Base-by-base conservation (phyloP, 1,284 basidiomycete species). In the Tilletiopsis washingtonensis region DNA sequence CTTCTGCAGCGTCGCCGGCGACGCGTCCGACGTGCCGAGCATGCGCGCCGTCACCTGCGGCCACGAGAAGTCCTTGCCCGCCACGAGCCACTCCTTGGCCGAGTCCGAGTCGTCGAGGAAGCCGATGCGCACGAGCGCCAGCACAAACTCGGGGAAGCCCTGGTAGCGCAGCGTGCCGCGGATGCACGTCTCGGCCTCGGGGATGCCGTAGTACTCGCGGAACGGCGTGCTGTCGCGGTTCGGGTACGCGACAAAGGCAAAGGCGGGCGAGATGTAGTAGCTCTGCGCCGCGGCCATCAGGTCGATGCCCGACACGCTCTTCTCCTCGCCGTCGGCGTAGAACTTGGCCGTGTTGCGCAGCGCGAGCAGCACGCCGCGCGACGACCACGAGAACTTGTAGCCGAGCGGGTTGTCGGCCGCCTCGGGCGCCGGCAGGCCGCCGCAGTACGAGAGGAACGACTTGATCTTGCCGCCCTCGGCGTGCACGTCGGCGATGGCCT, bases 321-420 rank as follows among this genome's bases (percentile, higher is more conserved):
- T 64, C 29, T 47, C 47, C 42, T 62, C 54, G 20, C 57, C 56
- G 36, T 50, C 57, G 48, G 62, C 61, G 61, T 59, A 68, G 75
- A 84, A 94, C 53, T 86, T 84, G 40, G 90, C 94, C 42, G 82
- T 81, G 80, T 97, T 98, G 65, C 93, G 82, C 51, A 96, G 81
- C 5, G 93, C 93, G 64, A 97, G 84, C 46, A 99, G 83, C 42
- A 94, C 91, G 53, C 93, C 94, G 42, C 90, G 86, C 25, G 91
- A 89, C 2, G 91, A 94, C 94, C 94, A 98, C 32, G 90, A 94
- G 80, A 98, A 97, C 76, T 97, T 97, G 84, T 97, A 98, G 25
- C 94, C 93, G 54, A 98, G 84, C 6, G 94, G 91, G 79, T 97
- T 98, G 71, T 84, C 83, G 14, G 89, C 83, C 64, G 85, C 83